phyloP scores from a whole-genome alignment of 164 flowering plant genomes.

The Litsea cubeba region DNA sequence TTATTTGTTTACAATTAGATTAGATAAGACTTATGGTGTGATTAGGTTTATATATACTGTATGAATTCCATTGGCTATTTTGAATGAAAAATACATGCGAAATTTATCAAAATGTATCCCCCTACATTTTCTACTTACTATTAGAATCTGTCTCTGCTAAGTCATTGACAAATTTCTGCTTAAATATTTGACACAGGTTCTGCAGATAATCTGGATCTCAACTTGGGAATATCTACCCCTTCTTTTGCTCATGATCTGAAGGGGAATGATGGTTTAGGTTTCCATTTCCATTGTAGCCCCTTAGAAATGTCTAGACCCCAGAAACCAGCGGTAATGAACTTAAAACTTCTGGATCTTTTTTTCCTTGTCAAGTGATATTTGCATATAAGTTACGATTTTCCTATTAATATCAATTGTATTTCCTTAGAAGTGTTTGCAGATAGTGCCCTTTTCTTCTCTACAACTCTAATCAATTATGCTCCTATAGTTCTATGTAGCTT shows the following conservation, averaged over 20 bases:
- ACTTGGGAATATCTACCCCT: slow-evolving; percentile 55
- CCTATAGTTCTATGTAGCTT: background rate
- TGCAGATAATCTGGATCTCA: slow-evolving; percentile 53
- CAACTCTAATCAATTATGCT: background rate
- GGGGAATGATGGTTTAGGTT: slow-evolving; percentile 17
- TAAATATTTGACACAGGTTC: slow-evolving; percentile 24
- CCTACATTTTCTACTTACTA: background rate
- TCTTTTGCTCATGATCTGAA: slow-evolving; percentile 21
- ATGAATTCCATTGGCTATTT: no score
- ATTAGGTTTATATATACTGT: no score
- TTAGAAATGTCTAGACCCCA: slow-evolving; percentile 24
- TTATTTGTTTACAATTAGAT: no score
- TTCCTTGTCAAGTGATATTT: no score
- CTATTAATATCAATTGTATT: background rate
- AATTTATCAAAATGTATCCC: no score
- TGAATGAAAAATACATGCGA: no score
- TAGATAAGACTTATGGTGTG: no score
- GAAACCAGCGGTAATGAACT: slow-evolving; percentile 36
- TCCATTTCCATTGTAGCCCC: slow-evolving; percentile 26
- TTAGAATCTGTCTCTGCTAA: background rate
- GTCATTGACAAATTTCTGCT: background rate
- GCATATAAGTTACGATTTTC: background rate
- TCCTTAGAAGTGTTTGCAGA: background rate
- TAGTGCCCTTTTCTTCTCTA: background rate
- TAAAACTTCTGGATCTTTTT: no score